These are phyloP conservation scores for Xylaria sp. DNA, from an alignment of 2,329 filamentous ascomycete genomes.

Conservation along the genomic window DNA sequence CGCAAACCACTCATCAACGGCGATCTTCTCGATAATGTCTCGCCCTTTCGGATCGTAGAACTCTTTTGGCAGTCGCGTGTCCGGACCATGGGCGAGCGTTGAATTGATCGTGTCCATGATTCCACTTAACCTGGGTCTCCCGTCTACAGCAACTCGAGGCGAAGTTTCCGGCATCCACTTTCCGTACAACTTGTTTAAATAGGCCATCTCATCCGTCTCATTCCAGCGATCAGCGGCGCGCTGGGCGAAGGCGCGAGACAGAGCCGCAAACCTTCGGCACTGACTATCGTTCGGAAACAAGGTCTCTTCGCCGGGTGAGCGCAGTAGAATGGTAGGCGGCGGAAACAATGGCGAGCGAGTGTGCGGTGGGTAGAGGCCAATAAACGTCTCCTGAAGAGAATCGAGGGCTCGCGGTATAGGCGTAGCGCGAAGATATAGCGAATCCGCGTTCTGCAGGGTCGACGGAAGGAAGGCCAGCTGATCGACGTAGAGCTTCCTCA, in stretches of 20 bases:
- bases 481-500: conserved; percentile 79
- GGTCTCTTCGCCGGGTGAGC: conserved; percentile 76
- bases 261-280: conserved; percentile 77
- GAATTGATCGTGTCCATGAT: conserved; percentile 96
- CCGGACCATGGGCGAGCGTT: conserved; percentile 83
- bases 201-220: conserved; percentile 80
- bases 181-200: conserved; percentile 79
- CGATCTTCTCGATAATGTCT: conserved; percentile 77
- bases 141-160: conserved; percentile 81
- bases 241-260: conserved; percentile 77
- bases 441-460: conserved; percentile 62
- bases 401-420: conserved; percentile 81
- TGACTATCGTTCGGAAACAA: conserved; percentile 81
- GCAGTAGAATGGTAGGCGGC: conserved; percentile 72
- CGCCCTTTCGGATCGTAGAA: conserved; percentile 85
- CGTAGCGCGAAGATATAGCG: conserved; percentile 79
- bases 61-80: conserved; percentile 80
- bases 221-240: conserved; percentile 80
- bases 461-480: conserved; percentile 77
- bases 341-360: conserved; percentile 61
- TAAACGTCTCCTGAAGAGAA: conserved; percentile 79
- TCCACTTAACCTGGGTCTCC: conserved; percentile 83
- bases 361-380: conserved; percentile 75
- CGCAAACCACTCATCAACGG: conserved; percentile 90
- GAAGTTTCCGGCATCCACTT: conserved; percentile 85